phyloP scores from a whole-genome alignment of 345 rosid species.

The Eucalyptus cladocalyx region DNA sequence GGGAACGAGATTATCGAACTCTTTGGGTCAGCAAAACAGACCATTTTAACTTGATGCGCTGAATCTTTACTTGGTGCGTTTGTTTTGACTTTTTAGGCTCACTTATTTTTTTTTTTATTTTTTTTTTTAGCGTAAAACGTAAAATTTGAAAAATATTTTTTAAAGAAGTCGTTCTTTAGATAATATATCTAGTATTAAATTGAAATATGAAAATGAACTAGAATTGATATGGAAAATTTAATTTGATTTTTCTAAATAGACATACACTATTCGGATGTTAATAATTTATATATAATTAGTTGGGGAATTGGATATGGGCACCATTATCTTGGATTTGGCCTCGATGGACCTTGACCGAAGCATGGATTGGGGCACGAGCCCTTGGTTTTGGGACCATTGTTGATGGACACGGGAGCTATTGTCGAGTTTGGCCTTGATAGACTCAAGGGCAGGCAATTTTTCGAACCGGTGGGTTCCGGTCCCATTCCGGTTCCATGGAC shows the following conservation, averaged over 20 bases:
- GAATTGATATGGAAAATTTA: background rate
- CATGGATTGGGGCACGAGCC: too few relatives aligned
- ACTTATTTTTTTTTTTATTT: too few relatives aligned
- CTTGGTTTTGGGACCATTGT: background rate
- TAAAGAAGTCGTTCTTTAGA: too few relatives aligned
- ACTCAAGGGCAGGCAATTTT: too few relatives aligned
- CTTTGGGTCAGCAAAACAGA: background rate
- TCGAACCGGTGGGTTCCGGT: too few relatives aligned
- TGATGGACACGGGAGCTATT: accelerated
- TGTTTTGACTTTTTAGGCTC: background rate
- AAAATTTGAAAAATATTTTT: too few relatives aligned
- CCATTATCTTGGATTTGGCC: accelerated
- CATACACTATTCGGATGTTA: too few relatives aligned
- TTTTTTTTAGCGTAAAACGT: background rate
- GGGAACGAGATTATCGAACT: background rate
- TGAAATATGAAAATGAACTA: too few relatives aligned
- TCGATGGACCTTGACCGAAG: accelerated
- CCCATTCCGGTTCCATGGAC: too few relatives aligned
- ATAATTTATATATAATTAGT: too few relatives aligned
- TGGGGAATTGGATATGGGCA: background rate
- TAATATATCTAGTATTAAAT: too few relatives aligned
- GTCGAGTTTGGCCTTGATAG: accelerated
- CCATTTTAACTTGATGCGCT: background rate
- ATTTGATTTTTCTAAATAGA: background rate
- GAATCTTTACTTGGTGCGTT: background rate